Percentiles rank a stretch among this genome's conserved stretches.
Evolutionary conservation across 495 filamentous ascomycete species (phyloP).

Genomic region (Aspergillus diversus): DNA sequence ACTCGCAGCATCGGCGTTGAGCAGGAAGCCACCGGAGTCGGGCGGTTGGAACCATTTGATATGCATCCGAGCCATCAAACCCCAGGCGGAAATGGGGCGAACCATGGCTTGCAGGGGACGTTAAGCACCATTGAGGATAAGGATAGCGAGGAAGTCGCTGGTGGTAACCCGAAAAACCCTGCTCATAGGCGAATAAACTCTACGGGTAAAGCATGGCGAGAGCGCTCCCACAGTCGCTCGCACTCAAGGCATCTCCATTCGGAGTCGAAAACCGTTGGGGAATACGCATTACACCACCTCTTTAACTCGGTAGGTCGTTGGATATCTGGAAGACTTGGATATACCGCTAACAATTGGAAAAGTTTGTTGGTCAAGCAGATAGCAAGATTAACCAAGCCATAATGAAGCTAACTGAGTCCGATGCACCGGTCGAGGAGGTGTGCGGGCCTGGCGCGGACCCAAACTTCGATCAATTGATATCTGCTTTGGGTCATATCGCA

Average conservation of each 20-base stretch:
- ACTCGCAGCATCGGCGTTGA: slow-evolving; percentile 40
- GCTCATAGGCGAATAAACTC: slow-evolving; percentile 47
- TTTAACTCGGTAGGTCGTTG: slow-evolving; percentile 76
- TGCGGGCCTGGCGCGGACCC: slow-evolving; percentile 88
- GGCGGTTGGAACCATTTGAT: slow-evolving; percentile 40
- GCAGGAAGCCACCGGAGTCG: slow-evolving; percentile 26
- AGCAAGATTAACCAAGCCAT: slow-evolving; percentile 89
- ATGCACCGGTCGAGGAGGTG: slow-evolving; percentile 81
- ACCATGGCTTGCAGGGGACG: slow-evolving; percentile 33
- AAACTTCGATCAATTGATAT: slow-evolving; percentile 93
- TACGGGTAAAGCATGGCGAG: slow-evolving; percentile 66
- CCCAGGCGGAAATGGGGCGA: slow-evolving; percentile 27
- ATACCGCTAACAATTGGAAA: slow-evolving; percentile 21
- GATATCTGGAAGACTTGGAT: not conserved
- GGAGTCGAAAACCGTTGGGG: slow-evolving; percentile 87
- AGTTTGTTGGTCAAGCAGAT: slow-evolving; percentile 80
- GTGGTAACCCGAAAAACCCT: slow-evolving; percentile 31
- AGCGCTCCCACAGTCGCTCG: slow-evolving; percentile 77
- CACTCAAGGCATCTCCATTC: slow-evolving; percentile 77
- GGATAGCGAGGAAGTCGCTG: slow-evolving; percentile 31
- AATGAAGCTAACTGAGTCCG: slow-evolving; percentile 69
- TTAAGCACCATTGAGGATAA: slow-evolving; percentile 48
- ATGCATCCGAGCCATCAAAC: slow-evolving; percentile 30
- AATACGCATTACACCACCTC: slow-evolving; percentile 94
- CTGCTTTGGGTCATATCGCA: slow-evolving; percentile 89